Percentiles rank a stretch among this genome's conserved stretches.
These are phyloP conservation scores for Colletotrichum sp. DNA, from an alignment of 2,329 filamentous ascomycete genomes.

Conservation along the genomic window DNA sequence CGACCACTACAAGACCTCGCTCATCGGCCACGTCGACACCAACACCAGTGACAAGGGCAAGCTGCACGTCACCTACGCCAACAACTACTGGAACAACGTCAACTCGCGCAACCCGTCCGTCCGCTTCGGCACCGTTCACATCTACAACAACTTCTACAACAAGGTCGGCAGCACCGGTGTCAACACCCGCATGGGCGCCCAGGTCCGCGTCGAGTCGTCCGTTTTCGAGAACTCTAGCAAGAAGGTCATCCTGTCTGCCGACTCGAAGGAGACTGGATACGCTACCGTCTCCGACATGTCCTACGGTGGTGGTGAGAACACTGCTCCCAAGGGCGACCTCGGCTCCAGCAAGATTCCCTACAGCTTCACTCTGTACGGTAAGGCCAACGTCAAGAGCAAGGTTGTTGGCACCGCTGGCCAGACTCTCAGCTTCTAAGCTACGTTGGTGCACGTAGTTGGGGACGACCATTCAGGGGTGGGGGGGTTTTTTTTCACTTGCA, in stretches of 20 bases:
- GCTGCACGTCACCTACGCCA: conserved; percentile 67
- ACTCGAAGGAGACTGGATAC: conserved; percentile 46
- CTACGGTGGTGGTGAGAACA: conserved; percentile 50
- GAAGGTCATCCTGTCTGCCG: conserved; percentile 39
- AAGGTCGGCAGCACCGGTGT: conserved; percentile 44
- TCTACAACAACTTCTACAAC: conserved; percentile 55
- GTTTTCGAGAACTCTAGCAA: conserved; percentile 49
- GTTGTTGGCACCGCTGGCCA: conserved; percentile 44
- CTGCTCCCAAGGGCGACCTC: conserved; percentile 55
- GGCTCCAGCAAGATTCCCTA: conserved; percentile 59
- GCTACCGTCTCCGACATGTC: conserved; percentile 46
- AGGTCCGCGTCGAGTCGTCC: conserved; percentile 62
- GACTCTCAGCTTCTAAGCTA: conserved; percentile 37
- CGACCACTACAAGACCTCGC: conserved; percentile 65
- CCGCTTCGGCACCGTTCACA: conserved; percentile 70
- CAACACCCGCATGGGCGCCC: conserved; percentile 60
- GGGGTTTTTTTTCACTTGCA: no score
- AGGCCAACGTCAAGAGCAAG: conserved; percentile 48
- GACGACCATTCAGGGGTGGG: no score
- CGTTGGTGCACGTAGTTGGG: no score
- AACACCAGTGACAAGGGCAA: conserved; percentile 64
- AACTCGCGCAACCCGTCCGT: conserved; percentile 68
- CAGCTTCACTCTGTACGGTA: conserved; percentile 48
- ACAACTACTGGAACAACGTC: conserved; percentile 70
- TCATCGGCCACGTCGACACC: conserved; percentile 64